Conservation (phyloP, 768 basidiomycete genomes). For the Agaricus subrufescens region DNA sequence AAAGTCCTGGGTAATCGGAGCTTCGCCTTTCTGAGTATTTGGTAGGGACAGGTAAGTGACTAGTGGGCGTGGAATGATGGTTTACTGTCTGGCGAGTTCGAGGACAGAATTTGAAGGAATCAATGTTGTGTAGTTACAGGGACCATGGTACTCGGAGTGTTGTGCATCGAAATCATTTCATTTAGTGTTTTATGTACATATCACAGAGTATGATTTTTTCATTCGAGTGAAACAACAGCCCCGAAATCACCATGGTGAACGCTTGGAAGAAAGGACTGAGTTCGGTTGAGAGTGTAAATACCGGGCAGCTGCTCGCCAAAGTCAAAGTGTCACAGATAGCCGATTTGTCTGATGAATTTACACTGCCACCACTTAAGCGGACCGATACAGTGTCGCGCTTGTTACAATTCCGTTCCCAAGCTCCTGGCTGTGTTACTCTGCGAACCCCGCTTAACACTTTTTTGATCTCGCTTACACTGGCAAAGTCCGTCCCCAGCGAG, state of each 20-base stretch:
- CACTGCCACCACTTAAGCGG: conserved; percentile 7
- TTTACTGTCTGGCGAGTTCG: not conserved
- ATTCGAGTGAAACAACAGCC: no score
- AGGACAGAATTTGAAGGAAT: not conserved
- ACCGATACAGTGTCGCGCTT: not conserved
- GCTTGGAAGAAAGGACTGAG: not conserved
- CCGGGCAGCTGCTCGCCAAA: not conserved
- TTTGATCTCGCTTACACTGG: conserved; percentile 5
- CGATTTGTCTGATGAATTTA: conserved; percentile 8
- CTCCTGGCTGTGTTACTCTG: conserved; percentile 11
- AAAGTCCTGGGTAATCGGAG: conserved; percentile 5
- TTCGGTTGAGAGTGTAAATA: not conserved
- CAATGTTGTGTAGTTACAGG: no score
- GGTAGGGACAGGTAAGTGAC: not conserved
- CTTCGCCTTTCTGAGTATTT: not conserved
- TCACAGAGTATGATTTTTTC: no score
- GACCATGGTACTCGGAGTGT: not conserved
- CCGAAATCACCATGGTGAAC: no score
- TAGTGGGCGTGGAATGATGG: not conserved
- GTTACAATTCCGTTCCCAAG: not conserved
- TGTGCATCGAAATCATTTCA: not conserved
- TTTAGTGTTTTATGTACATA: not conserved
- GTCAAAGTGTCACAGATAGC: not conserved
- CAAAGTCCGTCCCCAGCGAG: conserved; percentile 4
- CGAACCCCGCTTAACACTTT: conserved; percentile 4